Evolutionary conservation across 2,329 filamentous ascomycete genomes (phyloP).

Genomic region (Fusarium udum): DNA sequence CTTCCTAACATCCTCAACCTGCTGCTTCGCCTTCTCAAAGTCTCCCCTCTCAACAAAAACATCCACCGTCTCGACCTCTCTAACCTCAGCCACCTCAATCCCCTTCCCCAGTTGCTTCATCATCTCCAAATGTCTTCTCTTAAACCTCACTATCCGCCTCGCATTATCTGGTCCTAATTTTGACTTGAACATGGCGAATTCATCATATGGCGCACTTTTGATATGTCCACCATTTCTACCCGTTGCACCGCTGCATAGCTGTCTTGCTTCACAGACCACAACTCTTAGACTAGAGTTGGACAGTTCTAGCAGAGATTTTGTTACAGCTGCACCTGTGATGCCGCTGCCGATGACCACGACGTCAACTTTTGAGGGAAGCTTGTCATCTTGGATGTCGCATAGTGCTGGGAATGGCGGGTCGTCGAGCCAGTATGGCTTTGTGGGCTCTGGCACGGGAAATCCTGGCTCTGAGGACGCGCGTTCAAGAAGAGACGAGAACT

Average conservation of each 20-base stretch:
- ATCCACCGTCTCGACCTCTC: constrained; percentile 59
- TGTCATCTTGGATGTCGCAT: constrained; percentile 43
- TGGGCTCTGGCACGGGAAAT: constrained; percentile 53
- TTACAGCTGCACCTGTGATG: constrained; percentile 56
- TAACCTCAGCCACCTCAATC: constrained; percentile 52
- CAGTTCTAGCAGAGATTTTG: constrained; percentile 44
- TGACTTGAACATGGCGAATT: constrained; percentile 49
- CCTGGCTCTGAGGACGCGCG: constrained; percentile 50
- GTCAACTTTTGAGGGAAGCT: constrained; percentile 54
- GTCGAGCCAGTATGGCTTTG: constrained; percentile 58
- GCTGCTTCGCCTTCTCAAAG: constrained; percentile 46
- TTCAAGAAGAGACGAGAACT: constrained; percentile 43
- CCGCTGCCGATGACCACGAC: constrained; percentile 65
- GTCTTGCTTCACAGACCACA: constrained; percentile 61
- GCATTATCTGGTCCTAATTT: constrained; percentile 50
- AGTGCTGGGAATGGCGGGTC: constrained; percentile 55
- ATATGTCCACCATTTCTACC: constrained; percentile 64
- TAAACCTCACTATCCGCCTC: constrained; percentile 53
- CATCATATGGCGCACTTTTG: constrained; percentile 56
- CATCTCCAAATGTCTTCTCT: constrained; percentile 53
- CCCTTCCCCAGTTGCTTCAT: constrained; percentile 51
- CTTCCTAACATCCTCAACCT: constrained; percentile 47
- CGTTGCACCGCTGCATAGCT: constrained; percentile 61
- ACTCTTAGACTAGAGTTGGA: constrained; percentile 40
- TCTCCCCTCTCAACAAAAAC: constrained; percentile 52